Percentiles rank a stretch among this genome's conserved stretches.
These are phyloP conservation scores for Silene vulgaris DNA, from an alignment of 179 eudicot genomes.

Conservation along the genomic window DNA sequence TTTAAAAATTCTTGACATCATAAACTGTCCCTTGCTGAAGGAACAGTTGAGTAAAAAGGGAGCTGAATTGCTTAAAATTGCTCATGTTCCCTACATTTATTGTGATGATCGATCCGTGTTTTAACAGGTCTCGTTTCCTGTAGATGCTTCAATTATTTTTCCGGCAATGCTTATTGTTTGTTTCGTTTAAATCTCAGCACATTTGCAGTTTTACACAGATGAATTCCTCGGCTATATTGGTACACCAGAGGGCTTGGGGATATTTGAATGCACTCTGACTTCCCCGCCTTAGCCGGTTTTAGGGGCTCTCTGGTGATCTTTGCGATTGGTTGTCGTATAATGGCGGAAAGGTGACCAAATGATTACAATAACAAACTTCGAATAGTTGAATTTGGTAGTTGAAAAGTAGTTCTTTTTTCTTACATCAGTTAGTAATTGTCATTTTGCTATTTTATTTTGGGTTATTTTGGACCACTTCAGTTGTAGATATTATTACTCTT, in stretches of 20 bases:
- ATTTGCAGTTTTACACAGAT: not conserved
- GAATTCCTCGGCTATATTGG: not conserved
- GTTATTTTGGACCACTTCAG: too few species aligned
- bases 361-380: too few species aligned
- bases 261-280: not conserved
- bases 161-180: not conserved
- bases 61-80: slow-evolving; percentile 1
- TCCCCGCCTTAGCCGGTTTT: not conserved
- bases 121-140: not conserved
- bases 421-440: too few species aligned
- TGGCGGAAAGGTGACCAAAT: too few species aligned
- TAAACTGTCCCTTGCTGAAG: not conserved
- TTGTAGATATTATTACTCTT: too few species aligned
- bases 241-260: not conserved
- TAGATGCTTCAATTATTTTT: not conserved
- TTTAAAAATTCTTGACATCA: not conserved
- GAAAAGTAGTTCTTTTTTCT: too few species aligned
- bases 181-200: not conserved
- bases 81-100: not conserved
- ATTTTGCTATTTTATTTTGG: too few species aligned
- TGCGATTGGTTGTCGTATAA: too few species aligned
- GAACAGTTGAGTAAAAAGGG: not conserved
- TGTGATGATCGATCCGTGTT: not conserved
- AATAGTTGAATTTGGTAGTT: too few species aligned
- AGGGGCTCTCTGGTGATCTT: not conserved